Conservation (phyloP, 2,329 filamentous ascomycete species). For the Daldinia sp. region DNA sequence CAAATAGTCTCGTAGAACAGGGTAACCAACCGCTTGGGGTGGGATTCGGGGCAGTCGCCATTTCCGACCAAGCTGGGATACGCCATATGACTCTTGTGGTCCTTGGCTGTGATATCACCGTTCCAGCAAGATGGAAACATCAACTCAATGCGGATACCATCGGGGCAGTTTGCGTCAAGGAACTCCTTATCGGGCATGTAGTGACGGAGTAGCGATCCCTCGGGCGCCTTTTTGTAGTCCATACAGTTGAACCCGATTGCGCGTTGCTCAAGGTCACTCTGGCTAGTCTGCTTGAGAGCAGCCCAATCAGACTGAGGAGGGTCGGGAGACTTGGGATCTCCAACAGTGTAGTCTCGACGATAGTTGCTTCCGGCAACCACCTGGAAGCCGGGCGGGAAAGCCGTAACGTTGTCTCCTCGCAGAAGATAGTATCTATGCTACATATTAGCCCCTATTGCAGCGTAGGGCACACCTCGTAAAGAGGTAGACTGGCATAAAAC, state of each 20-base stretch:
- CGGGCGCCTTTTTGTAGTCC: conserved; percentile 73
- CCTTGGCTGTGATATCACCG: conserved; percentile 66
- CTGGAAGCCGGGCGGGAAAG: conserved; percentile 79
- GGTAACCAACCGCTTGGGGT: conserved; percentile 72
- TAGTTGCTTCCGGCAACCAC: conserved; percentile 81
- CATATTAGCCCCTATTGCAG: conserved; percentile 28
- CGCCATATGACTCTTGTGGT: conserved; percentile 74
- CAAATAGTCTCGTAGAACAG: conserved; percentile 90
- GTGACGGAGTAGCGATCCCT: conserved; percentile 82
- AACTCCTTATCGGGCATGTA: conserved; percentile 80
- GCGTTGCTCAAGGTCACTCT: conserved; percentile 76
- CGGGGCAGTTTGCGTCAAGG: conserved; percentile 80
- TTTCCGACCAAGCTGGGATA: conserved; percentile 81
- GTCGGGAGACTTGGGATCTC: conserved; percentile 70
- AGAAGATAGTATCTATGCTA: conserved; percentile 81
- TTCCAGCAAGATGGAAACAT: conserved; percentile 95
- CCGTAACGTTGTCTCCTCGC: conserved; percentile 66
- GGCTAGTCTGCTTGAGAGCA: conserved; percentile 67
- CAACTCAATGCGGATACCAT: conserved; percentile 83
- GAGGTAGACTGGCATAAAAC: too few relatives aligned
- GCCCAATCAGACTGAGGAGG: conserved; percentile 75
- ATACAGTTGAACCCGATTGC: conserved; percentile 95
- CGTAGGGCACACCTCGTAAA: background rate
- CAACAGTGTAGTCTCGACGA: conserved; percentile 74
- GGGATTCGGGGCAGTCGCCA: conserved; percentile 76